phyloP scores from a whole-genome alignment of 129 eudicot genomes.

The Flaveria trinervia region DNA sequence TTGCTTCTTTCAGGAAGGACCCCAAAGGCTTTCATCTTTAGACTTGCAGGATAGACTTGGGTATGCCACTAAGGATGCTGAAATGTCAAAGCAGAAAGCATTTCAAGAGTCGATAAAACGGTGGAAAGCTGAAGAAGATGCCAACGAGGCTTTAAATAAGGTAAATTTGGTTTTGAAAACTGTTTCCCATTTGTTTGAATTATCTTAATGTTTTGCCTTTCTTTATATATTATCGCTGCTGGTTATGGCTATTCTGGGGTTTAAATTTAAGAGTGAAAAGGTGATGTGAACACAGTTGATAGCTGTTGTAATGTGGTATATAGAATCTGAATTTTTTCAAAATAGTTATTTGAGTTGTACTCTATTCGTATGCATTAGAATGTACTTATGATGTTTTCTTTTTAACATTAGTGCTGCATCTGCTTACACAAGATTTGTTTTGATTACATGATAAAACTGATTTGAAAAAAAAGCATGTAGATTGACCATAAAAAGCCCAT shows the following conservation, averaged over 20 bases:
- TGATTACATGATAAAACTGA: not conserved
- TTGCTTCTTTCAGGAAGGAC: slow-evolving; percentile 48
- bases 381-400: not conserved
- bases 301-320: slow-evolving; percentile 7
- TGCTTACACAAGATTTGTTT: not conserved
- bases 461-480: slow-evolving; percentile 1
- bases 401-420: not conserved
- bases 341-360: not conserved
- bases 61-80: slow-evolving; percentile 55
- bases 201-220: not conserved
- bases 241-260: not conserved
- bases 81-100: slow-evolving; percentile 54
- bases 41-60: slow-evolving; percentile 49
- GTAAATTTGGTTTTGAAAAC: slow-evolving; percentile 31
- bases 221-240: slow-evolving; percentile 8
- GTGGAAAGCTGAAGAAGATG: slow-evolving; percentile 83
- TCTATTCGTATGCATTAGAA: not conserved
- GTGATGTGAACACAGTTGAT: slow-evolving; percentile 7
- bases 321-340: not conserved
- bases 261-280: not conserved
- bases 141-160: slow-evolving; percentile 60
- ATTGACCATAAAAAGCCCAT: not conserved
- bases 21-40: slow-evolving; percentile 38
- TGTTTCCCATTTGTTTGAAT: not conserved
- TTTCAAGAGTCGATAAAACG: slow-evolving; percentile 63